Base-by-base conservation (phyloP, 331 rosid genomes). In the Quercus phellos region DNA sequence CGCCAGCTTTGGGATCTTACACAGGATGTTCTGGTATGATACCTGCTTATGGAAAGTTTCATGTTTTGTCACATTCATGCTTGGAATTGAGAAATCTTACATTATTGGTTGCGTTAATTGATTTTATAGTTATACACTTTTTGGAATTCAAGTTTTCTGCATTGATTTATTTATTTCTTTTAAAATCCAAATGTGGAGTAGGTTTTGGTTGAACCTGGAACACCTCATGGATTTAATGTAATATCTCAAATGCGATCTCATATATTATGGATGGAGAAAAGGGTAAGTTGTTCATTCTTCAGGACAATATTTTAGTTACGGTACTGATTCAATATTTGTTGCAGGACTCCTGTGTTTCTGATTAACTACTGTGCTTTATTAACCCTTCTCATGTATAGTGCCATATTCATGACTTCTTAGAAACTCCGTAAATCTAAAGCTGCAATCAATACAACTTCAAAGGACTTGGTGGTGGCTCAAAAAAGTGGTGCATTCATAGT, bases 1-100 rank as follows among this genome's bases (percentile, higher is more conserved):
- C 98, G 99, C 77, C 97, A 95, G 82, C 98, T 95, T 68, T 95
- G 98, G 99, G 88, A 86, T 86, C 93, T 92, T 67, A 92, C 99
- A 4, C 76, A 0, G 78, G 99, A 91, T 89, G 93, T 91, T 77
- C 88, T 92, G 99, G 99, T 95, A 95, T 71, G 82, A 43, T 72
- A 83, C 79, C 66, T 55, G 70, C 43, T 64, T 74, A 9, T 63
- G 64, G 67, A 56, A 51, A 43, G 5, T 83, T 77, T 70, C 50
- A 2, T 59, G 71, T 51, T 18, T 68, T 18, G 11, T 80, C 34
- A 6, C 34, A 29, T 59, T 16, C 43, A 78, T 30, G 76, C 74
- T 50, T 51, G 27, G 51, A 59, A 0, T 3, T 13, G 35, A 61
- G 21, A 63, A 19, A 63, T 63, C 2, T 63, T 63, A 29, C 69